Base-by-base conservation (phyloP, 2,329 filamentous ascomycete species). In the Xylaria sp. region DNA sequence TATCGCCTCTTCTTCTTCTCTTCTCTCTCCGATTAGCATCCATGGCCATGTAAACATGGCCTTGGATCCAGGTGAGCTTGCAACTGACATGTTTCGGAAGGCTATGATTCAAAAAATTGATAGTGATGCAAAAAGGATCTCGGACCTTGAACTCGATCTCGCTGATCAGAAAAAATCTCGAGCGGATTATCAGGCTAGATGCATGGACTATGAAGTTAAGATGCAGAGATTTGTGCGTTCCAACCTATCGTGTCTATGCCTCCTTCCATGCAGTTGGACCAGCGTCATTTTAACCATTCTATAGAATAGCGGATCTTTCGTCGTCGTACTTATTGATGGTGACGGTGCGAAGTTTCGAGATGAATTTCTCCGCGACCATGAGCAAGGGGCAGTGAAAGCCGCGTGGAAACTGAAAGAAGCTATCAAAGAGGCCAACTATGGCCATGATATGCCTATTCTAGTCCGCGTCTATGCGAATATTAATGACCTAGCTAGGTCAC, bases 331-430 rank as follows among this genome's bases (percentile, higher is more conserved):
- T 68, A 76, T 80, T 68, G 78, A 80, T 67, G 78, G 78, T 57
- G 78, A 80, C 60, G 78, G 78, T 5, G 78, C 78, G 64, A 80
- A 80, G 70, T 80, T 80, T 69, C 74, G 75, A 31, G 78, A 80
- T 55, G 74, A 76, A 54, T 78, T 75, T 66, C 70, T 80, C 37
- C 77, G 75, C 37, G 76, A 76, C 56, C 71, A 73, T 46, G 63
- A 72, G 10, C 69, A 72, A 8, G 78, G 78, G 23, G 78, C 76
- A 13, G 75, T 75, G 44, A 76, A 67, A 62, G 78, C 78, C 59
- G 77, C 78, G 1, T 72, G 77, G 64, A 76, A 69, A 62, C 73
- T 80, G 69, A 79, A 76, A 66, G 76, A 78, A 60, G 77, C 76
- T 31, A 74, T 80, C 58, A 77, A 78, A 37, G 73, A 73, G 46